These are phyloP conservation scores for Nemania abortiva DNA, from an alignment of 2,329 filamentous ascomycete species.

Conservation along the genomic window DNA sequence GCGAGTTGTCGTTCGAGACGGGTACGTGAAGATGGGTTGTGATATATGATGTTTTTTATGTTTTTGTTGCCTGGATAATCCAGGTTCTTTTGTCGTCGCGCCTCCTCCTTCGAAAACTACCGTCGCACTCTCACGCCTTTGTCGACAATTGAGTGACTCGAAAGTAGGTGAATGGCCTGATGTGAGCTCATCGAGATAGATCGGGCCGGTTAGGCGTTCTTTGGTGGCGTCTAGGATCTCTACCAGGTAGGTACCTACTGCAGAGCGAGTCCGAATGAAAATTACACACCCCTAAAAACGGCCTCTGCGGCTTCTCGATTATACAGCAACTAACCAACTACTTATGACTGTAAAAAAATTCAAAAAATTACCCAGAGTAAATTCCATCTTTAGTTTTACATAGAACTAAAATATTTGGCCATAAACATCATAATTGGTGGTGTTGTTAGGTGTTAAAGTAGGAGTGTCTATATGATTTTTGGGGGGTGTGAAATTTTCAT, in stretches of 20 bases:
- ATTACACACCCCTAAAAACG: too few relatives aligned
- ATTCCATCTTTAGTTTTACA: too few relatives aligned
- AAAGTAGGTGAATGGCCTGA: neutral
- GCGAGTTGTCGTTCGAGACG: neutral
- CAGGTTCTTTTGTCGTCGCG: neutral
- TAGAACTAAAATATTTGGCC: too few relatives aligned
- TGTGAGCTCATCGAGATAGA: neutral
- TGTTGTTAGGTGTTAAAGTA: too few relatives aligned
- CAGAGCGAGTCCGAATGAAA: too few relatives aligned
- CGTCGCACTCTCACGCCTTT: neutral
- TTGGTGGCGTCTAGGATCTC: neutral
- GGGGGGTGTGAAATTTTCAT: too few relatives aligned
- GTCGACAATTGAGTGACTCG: neutral
- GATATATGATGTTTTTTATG: neutral
- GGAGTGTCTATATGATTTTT: too few relatives aligned
- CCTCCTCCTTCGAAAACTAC: neutral
- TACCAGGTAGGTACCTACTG: neutral
- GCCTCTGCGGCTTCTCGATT: too few relatives aligned
- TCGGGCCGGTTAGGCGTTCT: neutral
- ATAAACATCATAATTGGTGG: too few relatives aligned
- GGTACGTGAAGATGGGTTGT: neutral
- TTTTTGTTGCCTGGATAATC: neutral
- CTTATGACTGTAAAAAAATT: too few relatives aligned
- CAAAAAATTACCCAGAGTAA: too few relatives aligned
- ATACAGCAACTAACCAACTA: too few relatives aligned